A percentile compares a stretch with the other conserved stretches of the same genome.
phyloP scores from a whole-genome alignment of 2,329 filamentous ascomycete species.

The Sordariomycetes sp. region DNA sequence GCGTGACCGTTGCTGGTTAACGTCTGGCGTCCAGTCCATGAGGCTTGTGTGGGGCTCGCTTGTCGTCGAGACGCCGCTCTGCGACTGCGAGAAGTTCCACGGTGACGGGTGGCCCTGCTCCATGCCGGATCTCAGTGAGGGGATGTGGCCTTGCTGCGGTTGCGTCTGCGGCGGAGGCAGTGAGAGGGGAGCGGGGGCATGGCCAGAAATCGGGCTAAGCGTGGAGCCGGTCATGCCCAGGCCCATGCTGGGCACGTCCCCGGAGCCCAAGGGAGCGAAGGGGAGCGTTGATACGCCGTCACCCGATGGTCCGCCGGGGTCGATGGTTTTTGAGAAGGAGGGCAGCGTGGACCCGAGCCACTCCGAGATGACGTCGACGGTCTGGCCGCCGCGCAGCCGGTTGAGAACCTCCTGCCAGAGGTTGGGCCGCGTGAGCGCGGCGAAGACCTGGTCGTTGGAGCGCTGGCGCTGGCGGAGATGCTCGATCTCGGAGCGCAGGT shows the following conservation, averaged over 20 bases:
- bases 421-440: conserved; percentile 39
- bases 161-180: neutral
- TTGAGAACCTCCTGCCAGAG: conserved; percentile 43
- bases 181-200: neutral
- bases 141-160: neutral
- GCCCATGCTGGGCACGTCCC: conserved; percentile 18
- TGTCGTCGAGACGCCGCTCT: conserved; percentile 31
- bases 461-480: conserved; percentile 41
- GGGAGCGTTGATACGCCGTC: conserved; percentile 13
- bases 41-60: conserved; percentile 35
- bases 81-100: conserved; percentile 29
- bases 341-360: conserved; percentile 31
- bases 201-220: neutral
- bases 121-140: neutral
- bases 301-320: neutral
- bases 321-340: conserved; percentile 9
- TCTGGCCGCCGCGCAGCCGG: conserved; percentile 41
- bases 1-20: conserved; percentile 27
- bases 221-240: conserved; percentile 12
- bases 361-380: conserved; percentile 43
- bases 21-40: conserved; percentile 33
- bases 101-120: conserved; percentile 26
- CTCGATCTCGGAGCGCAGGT: conserved; percentile 49
- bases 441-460: conserved; percentile 43
- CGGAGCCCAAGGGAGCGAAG: conserved; percentile 17